phyloP scores from a whole-genome alignment of 805 yeast genomes.

The Barnettozyma siamensis region DNA sequence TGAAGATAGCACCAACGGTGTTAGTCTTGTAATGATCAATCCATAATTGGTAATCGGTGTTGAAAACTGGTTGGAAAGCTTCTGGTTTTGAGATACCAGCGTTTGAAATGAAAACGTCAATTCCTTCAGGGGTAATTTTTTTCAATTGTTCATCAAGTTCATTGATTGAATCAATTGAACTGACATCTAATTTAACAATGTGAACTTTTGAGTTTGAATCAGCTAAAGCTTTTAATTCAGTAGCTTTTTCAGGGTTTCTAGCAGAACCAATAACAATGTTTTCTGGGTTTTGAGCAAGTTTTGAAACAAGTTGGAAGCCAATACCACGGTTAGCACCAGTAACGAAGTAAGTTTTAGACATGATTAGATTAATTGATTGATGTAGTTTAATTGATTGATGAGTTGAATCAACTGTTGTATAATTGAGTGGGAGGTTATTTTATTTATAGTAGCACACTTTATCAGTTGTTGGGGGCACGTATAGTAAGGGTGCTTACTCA shows the following conservation, averaged over 20 bases:
- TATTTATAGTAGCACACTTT: too few relatives aligned
- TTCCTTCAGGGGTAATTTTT: conserved; percentile 9
- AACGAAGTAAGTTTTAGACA: conserved; percentile 3
- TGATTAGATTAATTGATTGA: neutral
- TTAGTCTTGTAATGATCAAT: conserved; percentile 5
- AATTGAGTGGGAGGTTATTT: too few relatives aligned
- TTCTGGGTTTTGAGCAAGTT: neutral
- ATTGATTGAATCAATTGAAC: conserved; percentile 10
- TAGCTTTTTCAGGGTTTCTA: neutral
- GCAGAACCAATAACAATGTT: conserved; percentile 2
- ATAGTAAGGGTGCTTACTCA: too few relatives aligned
- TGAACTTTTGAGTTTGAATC: conserved; percentile 4
- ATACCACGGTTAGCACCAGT: conserved; percentile 8
- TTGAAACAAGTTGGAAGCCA: conserved; percentile 3
- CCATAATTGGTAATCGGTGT: conserved; percentile 5
- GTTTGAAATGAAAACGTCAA: conserved; percentile 13
- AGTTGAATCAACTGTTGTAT: too few relatives aligned
- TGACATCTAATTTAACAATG: conserved; percentile 9
- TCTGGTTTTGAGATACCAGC: conserved; percentile 10
- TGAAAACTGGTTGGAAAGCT: neutral
- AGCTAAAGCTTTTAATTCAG: conserved; percentile 5
- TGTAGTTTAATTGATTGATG: neutral
- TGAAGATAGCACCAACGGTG: conserved; percentile 9
- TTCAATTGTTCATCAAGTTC: conserved; percentile 2
- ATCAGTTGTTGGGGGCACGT: too few relatives aligned